Base-by-base conservation (phyloP, 176 grass and related monocot genomes). In the Phragmites australis region DNA sequence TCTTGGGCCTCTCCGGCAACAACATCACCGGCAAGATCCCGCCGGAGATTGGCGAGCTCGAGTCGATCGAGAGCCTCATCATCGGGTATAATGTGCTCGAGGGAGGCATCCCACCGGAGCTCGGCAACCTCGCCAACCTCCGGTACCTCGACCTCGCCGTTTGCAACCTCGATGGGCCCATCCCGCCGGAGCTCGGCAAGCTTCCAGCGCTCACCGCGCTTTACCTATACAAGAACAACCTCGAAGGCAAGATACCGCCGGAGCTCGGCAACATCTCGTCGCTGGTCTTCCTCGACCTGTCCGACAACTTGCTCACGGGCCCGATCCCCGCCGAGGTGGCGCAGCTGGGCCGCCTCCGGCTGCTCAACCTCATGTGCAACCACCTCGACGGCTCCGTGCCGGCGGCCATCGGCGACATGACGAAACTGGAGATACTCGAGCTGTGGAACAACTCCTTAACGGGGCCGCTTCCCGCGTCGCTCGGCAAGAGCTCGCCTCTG, bases 341-440 rank as follows among this genome's bases (percentile, higher is more conserved):
- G 6, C 69, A 42, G 76, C 34, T 98, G 81, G 80, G 87, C 74
- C 75, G 88, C 64, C 69, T 98, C 12, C 88, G 82, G 45, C 44
- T 98, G 18, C 83, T 98, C 15, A 98, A 94, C 64, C 72, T 98
- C 9, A 94, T 98, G 95, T 94, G 95, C 88, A 98, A 98, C 86
- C 88, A 83, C 73, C 90, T 98, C 29, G 81, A 75, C 48, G 88
- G 95, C 58, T 22, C 76, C 0, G 90, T 98, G 79, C 95, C 95
- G 5, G 25, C 83, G 11, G 68, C 77, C 46, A 81, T 98, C 51
- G 92, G 89, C 3, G 83, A 93, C 13, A 81, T 98, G 84, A 30
- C 81, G 49, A 72, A 50, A 2, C 86, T 98, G 52, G 73, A 93
- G 74, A 69, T 94, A 62, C 83, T 98, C 59, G 95, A 94, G 87